These are phyloP conservation scores for Candida stauntonica DNA, from an alignment of 805 yeast genomes.

Conservation along the genomic window DNA sequence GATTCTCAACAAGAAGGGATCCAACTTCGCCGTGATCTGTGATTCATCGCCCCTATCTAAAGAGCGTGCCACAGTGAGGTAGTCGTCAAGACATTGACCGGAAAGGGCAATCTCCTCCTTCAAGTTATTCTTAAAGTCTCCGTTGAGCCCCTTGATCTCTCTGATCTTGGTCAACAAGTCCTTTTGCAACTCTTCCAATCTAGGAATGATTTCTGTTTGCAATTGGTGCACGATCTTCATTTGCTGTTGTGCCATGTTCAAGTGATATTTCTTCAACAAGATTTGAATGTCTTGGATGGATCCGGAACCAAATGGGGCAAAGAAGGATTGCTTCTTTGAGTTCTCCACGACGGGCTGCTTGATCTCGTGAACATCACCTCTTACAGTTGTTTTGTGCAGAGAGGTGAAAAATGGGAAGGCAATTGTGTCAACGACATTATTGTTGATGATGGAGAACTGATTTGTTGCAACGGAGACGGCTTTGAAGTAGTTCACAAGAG, in stretches of 20 bases:
- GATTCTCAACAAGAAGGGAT: slow-evolving; percentile 74
- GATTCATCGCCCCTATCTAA: slow-evolving; percentile 41
- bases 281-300: slow-evolving; percentile 83
- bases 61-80: slow-evolving; percentile 53
- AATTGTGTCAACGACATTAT: slow-evolving; percentile 75
- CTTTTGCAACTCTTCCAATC: slow-evolving; percentile 61
- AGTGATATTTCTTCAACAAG: slow-evolving; percentile 61
- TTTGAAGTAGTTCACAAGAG: slow-evolving; percentile 67
- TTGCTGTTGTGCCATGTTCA: slow-evolving; percentile 55
- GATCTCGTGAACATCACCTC: slow-evolving; percentile 24
- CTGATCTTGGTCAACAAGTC: slow-evolving; percentile 79
- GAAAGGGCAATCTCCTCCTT: slow-evolving; percentile 66
- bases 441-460: slow-evolving; percentile 76
- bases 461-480: slow-evolving; percentile 82
- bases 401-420: slow-evolving; percentile 37
- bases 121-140: slow-evolving; percentile 78
- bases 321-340: slow-evolving; percentile 42
- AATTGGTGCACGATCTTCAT: slow-evolving; percentile 52
- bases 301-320: slow-evolving; percentile 64
- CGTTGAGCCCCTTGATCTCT: slow-evolving; percentile 75
- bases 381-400: slow-evolving; percentile 6
- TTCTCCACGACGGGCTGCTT: slow-evolving; percentile 29
- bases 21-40: slow-evolving; percentile 46
- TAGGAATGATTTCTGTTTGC: slow-evolving; percentile 55
- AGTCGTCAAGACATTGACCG: slow-evolving; percentile 50